Percentiles rank a stretch among this genome's conserved stretches.
phyloP scores from a whole-genome alignment of 1,139 yeast species.

The Candida tetrigidarum region DNA sequence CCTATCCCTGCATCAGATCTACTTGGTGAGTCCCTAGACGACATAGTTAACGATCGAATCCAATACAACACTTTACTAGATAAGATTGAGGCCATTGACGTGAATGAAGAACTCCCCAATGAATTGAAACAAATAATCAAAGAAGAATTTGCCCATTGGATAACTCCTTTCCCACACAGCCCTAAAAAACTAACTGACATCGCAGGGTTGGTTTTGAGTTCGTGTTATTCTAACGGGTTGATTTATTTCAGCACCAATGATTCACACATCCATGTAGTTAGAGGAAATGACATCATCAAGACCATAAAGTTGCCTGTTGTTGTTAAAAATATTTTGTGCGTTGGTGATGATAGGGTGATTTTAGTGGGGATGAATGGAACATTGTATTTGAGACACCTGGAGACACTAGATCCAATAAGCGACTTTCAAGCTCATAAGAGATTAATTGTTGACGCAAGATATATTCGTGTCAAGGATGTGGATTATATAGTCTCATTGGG shows the following conservation, averaged over 20 bases:
- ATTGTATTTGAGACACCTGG: constrained; percentile 11
- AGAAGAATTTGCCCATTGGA: constrained; percentile 39
- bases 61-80: constrained; percentile 31
- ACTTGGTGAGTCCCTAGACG: constrained; percentile 49
- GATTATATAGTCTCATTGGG: constrained; percentile 61
- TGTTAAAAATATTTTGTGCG: constrained; percentile 33
- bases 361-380: constrained; percentile 48
- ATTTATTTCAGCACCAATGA: constrained; percentile 33
- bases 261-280: constrained; percentile 25
- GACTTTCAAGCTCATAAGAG: constrained; percentile 32
- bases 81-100: constrained; percentile 9
- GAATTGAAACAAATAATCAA: constrained; percentile 16
- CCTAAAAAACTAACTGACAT: constrained; percentile 15
- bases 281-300: constrained; percentile 14
- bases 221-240: constrained; percentile 17
- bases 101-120: constrained; percentile 13
- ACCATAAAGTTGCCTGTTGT: constrained; percentile 21
- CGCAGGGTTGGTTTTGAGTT: constrained; percentile 30
- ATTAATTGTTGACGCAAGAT: constrained; percentile 36
- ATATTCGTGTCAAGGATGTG: constrained; percentile 19
- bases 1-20: constrained; percentile 28
- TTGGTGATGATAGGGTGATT: constrained; percentile 22
- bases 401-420: constrained; percentile 15
- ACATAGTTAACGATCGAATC: constrained; percentile 55
- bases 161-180: constrained; percentile 32